Conservation (phyloP, 805 yeast genomes). For the Candida boidinii region DNA sequence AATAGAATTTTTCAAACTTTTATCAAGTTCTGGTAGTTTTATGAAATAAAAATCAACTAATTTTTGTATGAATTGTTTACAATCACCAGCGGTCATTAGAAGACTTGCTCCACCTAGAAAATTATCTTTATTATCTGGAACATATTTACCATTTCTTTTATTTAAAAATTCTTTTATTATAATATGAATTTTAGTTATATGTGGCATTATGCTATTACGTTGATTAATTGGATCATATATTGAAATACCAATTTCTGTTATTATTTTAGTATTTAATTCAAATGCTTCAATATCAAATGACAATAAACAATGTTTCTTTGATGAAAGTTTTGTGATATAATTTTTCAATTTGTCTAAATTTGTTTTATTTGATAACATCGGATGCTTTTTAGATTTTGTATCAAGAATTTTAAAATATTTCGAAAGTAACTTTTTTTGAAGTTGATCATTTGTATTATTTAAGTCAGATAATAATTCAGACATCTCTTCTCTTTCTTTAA, state of each 20-base stretch:
- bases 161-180: slow-evolving; percentile 34
- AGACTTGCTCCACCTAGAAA: slow-evolving; percentile 43
- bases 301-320: slow-evolving; percentile 21
- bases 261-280: slow-evolving; percentile 31
- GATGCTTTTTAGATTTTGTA: slow-evolving; percentile 1
- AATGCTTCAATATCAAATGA: slow-evolving; percentile 51
- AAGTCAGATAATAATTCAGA: no score
- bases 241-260: slow-evolving; percentile 52
- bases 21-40: slow-evolving; percentile 15
- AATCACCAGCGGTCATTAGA: slow-evolving; percentile 28
- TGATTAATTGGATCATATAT: slow-evolving; percentile 48
- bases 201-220: slow-evolving; percentile 28
- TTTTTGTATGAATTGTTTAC: slow-evolving; percentile 30
- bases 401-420: slow-evolving; percentile 2
- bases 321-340: slow-evolving; percentile 1
- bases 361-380: slow-evolving; percentile 1
- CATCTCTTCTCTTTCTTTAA: no score
- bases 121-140: slow-evolving; percentile 42
- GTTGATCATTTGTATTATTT: background rate
- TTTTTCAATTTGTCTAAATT: slow-evolving; percentile 1
- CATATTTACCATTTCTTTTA: slow-evolving; percentile 42
- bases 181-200: slow-evolving; percentile 31
- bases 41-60: slow-evolving; percentile 35
- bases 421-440: background rate
- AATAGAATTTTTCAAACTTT: slow-evolving; percentile 13